A percentile compares a stretch with the other conserved stretches of the same genome.
Evolutionary conservation across 495 filamentous ascomycete genomes (phyloP).

Genomic region (Penicillium desertorum): DNA sequence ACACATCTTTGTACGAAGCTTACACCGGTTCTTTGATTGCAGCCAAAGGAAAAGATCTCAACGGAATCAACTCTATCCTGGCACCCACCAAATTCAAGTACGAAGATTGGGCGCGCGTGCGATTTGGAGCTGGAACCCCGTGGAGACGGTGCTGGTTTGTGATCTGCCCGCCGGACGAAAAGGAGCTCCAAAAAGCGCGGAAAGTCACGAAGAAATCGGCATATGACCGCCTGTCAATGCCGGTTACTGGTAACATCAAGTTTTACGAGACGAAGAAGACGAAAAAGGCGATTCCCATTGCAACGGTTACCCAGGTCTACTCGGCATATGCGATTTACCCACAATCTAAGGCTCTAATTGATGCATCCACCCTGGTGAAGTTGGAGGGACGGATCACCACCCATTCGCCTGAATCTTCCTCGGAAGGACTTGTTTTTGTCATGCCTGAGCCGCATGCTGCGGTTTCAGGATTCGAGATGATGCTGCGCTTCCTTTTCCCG

Average conservation of each 20-base stretch:
- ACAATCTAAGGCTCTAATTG: constrained; percentile 87
- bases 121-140: constrained; percentile 94
- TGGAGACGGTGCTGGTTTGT: constrained; percentile 98
- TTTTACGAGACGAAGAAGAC: constrained; percentile 95
- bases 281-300: constrained; percentile 88
- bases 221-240: constrained; percentile 66
- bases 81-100: constrained; percentile 70
- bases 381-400: constrained; percentile 89
- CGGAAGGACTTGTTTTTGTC: constrained; percentile 93
- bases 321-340: constrained; percentile 95
- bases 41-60: constrained; percentile 84
- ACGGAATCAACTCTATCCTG: constrained; percentile 84
- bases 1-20: constrained; percentile 88
- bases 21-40: constrained; percentile 96
- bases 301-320: constrained; percentile 85
- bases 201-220: constrained; percentile 85
- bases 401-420: constrained; percentile 69
- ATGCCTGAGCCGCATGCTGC: constrained; percentile 94
- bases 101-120: constrained; percentile 93
- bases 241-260: constrained; percentile 82
- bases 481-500: constrained; percentile 92
- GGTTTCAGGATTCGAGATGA: constrained; percentile 92
- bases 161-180: constrained; percentile 87
- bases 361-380: constrained; percentile 91
- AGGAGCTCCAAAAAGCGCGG: constrained; percentile 77